Conservation (phyloP, 2,329 filamentous ascomycete species). For the Penicillium sp. region DNA sequence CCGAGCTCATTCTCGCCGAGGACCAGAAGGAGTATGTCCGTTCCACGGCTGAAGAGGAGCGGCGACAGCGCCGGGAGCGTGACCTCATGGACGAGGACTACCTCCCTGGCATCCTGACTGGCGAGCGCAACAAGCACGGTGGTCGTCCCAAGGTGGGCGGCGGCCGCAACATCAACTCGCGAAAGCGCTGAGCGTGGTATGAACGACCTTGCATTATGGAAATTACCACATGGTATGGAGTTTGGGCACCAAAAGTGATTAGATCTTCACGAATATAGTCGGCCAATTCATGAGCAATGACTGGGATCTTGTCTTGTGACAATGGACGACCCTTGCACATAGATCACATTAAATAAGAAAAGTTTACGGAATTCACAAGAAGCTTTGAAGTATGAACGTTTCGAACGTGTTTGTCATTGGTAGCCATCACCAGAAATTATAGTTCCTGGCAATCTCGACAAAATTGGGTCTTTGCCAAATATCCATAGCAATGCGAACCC, state of each 20-base stretch:
- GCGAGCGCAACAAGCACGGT: constrained; percentile 64
- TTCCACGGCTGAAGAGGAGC: constrained; percentile 62
- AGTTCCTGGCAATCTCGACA: constrained; percentile 2
- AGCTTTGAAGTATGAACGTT: constrained; percentile 6
- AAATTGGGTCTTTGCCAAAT: constrained; percentile 16
- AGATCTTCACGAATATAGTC: constrained; percentile 6
- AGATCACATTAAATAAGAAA: constrained; percentile 14
- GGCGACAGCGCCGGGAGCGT: constrained; percentile 60
- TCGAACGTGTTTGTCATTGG: constrained; percentile 12
- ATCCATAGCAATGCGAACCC: constrained; percentile 23
- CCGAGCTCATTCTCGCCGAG: constrained; percentile 78
- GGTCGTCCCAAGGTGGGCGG: constrained; percentile 78
- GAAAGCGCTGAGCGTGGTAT: constrained; percentile 47
- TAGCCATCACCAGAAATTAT: constrained; percentile 11
- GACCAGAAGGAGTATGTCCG: constrained; percentile 90
- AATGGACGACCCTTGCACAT: constrained; percentile 23
- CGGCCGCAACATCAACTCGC: constrained; percentile 81
- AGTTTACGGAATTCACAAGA: background rate
- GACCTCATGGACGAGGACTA: constrained; percentile 97
- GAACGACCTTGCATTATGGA: constrained; percentile 21
- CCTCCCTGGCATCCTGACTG: constrained; percentile 78
- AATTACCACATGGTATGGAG: constrained; percentile 22
- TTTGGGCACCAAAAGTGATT: constrained; percentile 22
- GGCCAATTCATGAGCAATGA: constrained; percentile 19
- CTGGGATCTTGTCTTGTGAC: constrained; percentile 3